Base-by-base conservation (phyloP, 2,329 filamentous ascomycete genomes). In the Pseudocercospora vitis region DNA sequence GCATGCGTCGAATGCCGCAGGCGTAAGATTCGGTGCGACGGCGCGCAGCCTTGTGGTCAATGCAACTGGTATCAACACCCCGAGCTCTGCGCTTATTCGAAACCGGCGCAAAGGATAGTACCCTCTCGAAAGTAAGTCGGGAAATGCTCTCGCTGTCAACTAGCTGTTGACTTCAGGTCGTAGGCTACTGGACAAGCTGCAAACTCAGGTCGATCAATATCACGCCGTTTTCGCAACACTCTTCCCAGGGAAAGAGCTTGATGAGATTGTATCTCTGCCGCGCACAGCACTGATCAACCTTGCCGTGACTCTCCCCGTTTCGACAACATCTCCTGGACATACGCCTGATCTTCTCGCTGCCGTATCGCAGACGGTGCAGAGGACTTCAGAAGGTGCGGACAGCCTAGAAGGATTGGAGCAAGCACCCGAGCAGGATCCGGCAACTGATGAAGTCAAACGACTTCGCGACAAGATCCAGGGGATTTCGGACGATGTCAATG, bases 21-120 rank as follows among this genome's bases (percentile, higher is more conserved):
- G 62, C 81, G 88, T 57, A 94, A 92, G 72, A 92, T 92, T 51
- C 85, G 89, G 59, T 94, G 89, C 67, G 88, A 91, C 73, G 89
- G 89, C 50, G 82, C 86, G 61, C 86, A 89, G 66, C 89, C 89
- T 8, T 94, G 89, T 67, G 87, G 88, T 31, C 88, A 91, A 68
- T 94, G 89, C 68, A 81, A 88, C 53, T 91, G 88, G 70, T 91
- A 89, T 68, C 84, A 89, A 52, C 87, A 88, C 58, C 86, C 87
- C 3, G 88, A 91, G 69, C 79, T 83, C 50, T 92, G 89, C 68
- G 85, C 86, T 64, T 92, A 92, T 70, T 86, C 89, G 61, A 90
- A 91, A 72, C 88, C 90, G 59, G 81, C 87, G 12, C 86, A 89
- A 69, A 78, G 87, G 56, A 83, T 89, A 7, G 85, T 89, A 53